These are phyloP conservation scores for Brassica cretica DNA, from an alignment of 345 rosid genomes.

Conservation along the genomic window DNA sequence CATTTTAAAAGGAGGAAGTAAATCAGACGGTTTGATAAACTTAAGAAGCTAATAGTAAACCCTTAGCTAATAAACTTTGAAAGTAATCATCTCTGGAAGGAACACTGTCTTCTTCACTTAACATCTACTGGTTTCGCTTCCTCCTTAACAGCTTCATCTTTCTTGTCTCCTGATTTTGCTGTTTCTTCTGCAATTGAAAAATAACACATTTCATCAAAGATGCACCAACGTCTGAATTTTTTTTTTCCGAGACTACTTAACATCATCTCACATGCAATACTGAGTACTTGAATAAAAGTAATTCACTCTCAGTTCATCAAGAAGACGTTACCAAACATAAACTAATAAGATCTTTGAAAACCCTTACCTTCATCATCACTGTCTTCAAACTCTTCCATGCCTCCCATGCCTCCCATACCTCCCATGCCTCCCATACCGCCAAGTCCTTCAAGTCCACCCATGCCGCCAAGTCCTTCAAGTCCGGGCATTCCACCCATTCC, in stretches of 20 bases:
- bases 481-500: conserved; percentile 26
- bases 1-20: background rate
- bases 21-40: conserved; percentile 17
- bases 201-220: background rate
- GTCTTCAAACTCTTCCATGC: conserved; percentile 71
- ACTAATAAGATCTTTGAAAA: background rate
- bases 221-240: too few species aligned
- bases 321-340: conserved; percentile 9
- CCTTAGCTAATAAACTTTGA: conserved; percentile 13
- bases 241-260: background rate
- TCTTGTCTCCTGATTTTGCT: conserved; percentile 26
- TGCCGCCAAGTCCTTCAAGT: conserved; percentile 30
- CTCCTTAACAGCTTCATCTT: conserved; percentile 13
- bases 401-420: conserved; percentile 29
- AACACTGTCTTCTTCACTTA: conserved; percentile 26
- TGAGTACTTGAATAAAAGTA: background rate
- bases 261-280: background rate
- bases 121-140: conserved; percentile 32
- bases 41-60: conserved; percentile 1
- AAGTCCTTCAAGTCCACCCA: conserved; percentile 35
- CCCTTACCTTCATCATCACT: conserved; percentile 89
- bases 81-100: conserved; percentile 4
- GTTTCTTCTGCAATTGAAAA: conserved; percentile 24
- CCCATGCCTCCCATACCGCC: conserved; percentile 37
- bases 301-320: background rate